Evolutionary conservation across 2,329 filamentous ascomycete genomes (phyloP).

Genomic region (Sphaerulina populicola): DNA sequence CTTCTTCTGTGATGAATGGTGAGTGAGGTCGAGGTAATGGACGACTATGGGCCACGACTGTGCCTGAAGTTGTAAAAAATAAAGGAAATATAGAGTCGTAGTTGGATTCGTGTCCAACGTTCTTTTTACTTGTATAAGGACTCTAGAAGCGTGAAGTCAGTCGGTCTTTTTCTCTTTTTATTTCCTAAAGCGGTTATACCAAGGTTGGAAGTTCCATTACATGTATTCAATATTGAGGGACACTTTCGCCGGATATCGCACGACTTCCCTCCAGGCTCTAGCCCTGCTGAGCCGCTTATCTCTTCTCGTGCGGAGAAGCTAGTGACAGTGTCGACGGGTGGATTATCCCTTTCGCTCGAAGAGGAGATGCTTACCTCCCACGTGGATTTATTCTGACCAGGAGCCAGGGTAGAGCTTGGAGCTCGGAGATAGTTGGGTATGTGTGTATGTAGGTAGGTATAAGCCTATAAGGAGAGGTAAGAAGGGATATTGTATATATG

Average conservation of each 20-base stretch:
- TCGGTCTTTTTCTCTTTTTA: background rate
- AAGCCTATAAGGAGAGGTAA: background rate
- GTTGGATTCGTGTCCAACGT: no score
- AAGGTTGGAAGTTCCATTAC: background rate
- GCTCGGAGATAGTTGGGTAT: background rate
- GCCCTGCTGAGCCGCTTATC: no score
- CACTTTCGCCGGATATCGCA: background rate
- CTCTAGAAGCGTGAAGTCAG: no score
- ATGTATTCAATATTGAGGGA: background rate
- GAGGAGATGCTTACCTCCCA: background rate
- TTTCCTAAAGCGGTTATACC: background rate
- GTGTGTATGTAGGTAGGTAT: no score
- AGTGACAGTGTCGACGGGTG: background rate
- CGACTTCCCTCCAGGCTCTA: background rate
- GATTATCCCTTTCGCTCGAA: background rate
- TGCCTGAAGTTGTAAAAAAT: no score
- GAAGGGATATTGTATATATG: no score
- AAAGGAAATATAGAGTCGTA: no score
- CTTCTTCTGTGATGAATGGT: background rate
- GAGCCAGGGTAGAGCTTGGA: background rate
- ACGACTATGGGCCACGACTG: no score
- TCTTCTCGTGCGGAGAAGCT: background rate
- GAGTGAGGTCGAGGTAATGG: no score
- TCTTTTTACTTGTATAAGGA: no score
- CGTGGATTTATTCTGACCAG: background rate